phyloP scores from a whole-genome alignment of 2,329 filamentous ascomycete genomes.

The Aspergillus puulaauensis region DNA sequence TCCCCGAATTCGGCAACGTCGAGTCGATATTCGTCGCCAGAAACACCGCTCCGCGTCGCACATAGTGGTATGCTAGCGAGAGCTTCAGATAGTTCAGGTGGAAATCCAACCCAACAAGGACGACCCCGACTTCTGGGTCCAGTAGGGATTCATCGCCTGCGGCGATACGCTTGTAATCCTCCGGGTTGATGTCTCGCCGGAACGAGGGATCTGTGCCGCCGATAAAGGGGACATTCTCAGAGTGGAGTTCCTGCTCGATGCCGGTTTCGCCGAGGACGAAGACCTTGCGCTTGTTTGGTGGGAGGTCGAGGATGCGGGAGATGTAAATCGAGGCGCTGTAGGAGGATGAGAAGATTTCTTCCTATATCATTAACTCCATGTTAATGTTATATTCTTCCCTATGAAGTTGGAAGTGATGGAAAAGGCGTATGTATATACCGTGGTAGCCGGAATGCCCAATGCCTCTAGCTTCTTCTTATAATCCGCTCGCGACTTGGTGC shows the following conservation, averaged over 20 bases:
- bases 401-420: background rate
- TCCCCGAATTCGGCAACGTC: constrained; percentile 77
- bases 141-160: constrained; percentile 67
- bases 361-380: constrained; percentile 43
- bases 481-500: constrained; percentile 88
- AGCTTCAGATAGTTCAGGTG: constrained; percentile 96
- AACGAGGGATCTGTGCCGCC: constrained; percentile 81
- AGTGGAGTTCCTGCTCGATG: constrained; percentile 81
- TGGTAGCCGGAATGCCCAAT: constrained; percentile 74
- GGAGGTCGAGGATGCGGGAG: constrained; percentile 80
- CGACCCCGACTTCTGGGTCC: constrained; percentile 85
- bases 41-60: constrained; percentile 76
- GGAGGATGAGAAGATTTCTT: constrained; percentile 94
- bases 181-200: constrained; percentile 73
- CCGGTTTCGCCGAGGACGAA: constrained; percentile 90
- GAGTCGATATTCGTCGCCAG: constrained; percentile 92
- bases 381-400: background rate
- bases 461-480: constrained; percentile 87
- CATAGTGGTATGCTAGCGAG: constrained; percentile 79
- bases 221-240: constrained; percentile 75
- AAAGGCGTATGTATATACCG: constrained; percentile 43
- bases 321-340: constrained; percentile 98
- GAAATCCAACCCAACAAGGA: constrained; percentile 88
- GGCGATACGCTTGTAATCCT: constrained; percentile 77
- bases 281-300: constrained; percentile 81